Evolutionary conservation across 2,329 filamentous ascomycete species (phyloP).

Genomic region (Penicillium digitatum): DNA sequence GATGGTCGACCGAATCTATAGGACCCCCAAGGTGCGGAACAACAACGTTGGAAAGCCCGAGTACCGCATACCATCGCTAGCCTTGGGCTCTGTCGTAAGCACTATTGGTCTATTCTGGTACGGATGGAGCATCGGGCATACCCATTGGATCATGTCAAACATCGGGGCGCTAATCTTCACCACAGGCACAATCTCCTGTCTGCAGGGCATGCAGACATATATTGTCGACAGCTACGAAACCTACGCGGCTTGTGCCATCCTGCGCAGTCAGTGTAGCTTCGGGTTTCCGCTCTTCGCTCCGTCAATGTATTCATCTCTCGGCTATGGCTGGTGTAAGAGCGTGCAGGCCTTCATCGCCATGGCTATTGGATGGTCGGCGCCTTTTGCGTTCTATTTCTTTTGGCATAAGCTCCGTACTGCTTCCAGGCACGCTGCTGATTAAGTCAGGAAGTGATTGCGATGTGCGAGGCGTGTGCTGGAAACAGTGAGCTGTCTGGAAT

Average conservation of each 20-base stretch:
- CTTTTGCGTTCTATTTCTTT: slow-evolving; percentile 17
- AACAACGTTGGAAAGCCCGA: neutral
- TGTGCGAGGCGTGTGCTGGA: neutral
- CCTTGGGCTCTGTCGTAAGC: neutral
- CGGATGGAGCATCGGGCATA: slow-evolving; percentile 1
- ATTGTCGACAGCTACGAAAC: slow-evolving; percentile 30
- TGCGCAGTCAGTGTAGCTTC: slow-evolving; percentile 30
- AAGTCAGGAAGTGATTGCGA: neutral
- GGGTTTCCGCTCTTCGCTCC: slow-evolving; percentile 34
- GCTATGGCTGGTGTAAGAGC: slow-evolving; percentile 31
- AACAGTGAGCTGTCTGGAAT: neutral
- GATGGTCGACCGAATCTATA: neutral
- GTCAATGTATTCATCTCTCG: slow-evolving; percentile 27
- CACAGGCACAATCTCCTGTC: slow-evolving; percentile 38
- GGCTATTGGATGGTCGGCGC: slow-evolving; percentile 40
- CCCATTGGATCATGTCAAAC: slow-evolving; percentile 44
- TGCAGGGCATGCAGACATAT: slow-evolving; percentile 39
- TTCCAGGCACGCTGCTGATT: neutral
- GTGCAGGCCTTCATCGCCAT: slow-evolving; percentile 35
- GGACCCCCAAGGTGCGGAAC: neutral
- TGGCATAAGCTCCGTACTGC: neutral
- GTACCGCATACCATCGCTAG: neutral
- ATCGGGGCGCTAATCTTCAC: slow-evolving; percentile 48
- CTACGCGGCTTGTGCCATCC: slow-evolving; percentile 24
- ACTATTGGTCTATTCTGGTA: slow-evolving; percentile 49